Evolutionary conservation across 441 rosid species (phyloP), one percentile per base, ranked within the genome.

Genomic region (Rhodomyrtus psidioides): DNA sequence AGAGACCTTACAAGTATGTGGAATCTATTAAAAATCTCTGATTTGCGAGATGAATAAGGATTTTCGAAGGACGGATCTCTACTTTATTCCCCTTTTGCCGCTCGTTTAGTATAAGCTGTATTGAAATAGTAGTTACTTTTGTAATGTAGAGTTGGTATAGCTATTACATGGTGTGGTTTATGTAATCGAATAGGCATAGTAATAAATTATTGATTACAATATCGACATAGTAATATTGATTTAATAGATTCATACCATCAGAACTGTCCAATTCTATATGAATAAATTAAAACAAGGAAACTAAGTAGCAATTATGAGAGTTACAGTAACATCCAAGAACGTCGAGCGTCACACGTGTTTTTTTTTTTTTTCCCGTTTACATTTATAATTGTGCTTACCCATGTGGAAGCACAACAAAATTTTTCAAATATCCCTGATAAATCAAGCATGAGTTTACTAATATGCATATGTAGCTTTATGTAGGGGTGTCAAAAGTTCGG

Each of bases 61-160:
- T 65, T 4, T 19, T 17, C 0, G 7, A 34, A 19, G 76, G 9
- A 17, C 2, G 0, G 44, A 9, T 60, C 12, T 0, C 15, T 60
- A 15, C 70, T 60, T 16, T 17, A 49, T 65, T 1, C 3, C 8
- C 7, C 26, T 39, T 30, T 65, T 34, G 75, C 44, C 44, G 2
- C 44, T 65, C 46, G 4, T 10, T 39, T 70, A 1, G n/a, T 12
- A 21, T 39, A 70, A 34, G 9, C 2, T 21, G 16, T 39, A 21
- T 70, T 9, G 46, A 39, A 70, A 39, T 39, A 39, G 2, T 70
- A 39, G 10, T 21, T 21, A 70, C 16, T 70, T 39, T 0, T 62
- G 16, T 21, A 70, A 70, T 6, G 79, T 21, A 3, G n/a, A 39
- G n/a, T 21, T 21, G 49, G 21, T 70, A 24, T 39, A 70, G 49